These are phyloP conservation scores for Podila epigama DNA, from an alignment of 192 early-diverging fungal genomes.

Conservation along the genomic window DNA sequence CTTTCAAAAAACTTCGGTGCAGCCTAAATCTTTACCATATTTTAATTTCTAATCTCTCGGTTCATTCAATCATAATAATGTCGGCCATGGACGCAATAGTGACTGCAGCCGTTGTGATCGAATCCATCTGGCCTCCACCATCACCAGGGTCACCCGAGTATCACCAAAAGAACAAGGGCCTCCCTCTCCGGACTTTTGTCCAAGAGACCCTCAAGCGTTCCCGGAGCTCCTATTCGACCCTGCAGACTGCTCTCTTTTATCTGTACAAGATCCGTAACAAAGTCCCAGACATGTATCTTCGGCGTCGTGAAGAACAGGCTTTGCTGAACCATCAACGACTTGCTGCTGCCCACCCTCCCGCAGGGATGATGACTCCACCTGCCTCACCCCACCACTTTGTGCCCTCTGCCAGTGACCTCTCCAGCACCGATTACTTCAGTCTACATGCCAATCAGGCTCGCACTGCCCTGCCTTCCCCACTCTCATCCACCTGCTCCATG, in stretches of 20 bases:
- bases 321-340: constrained; percentile 6
- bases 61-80: not conserved
- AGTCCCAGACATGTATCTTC: constrained; percentile 33
- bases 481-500: constrained; percentile 35
- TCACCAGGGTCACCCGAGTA: constrained; percentile 29
- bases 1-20: too few relatives aligned
- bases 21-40: not conserved
- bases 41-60: not conserved
- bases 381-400: constrained; percentile 35
- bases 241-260: constrained; percentile 82
- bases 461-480: constrained; percentile 20
- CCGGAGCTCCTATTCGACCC: constrained; percentile 77
- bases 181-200: constrained; percentile 72
- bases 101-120: constrained; percentile 63
- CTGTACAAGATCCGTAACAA: constrained; percentile 61
- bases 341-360: constrained; percentile 1
- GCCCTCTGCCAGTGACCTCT: constrained; percentile 7
- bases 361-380: constrained; percentile 29
- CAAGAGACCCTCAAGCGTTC: constrained; percentile 79
- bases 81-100: constrained; percentile 49
- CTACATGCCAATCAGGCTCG: constrained; percentile 8
- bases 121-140: constrained; percentile 59
- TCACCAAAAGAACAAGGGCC: constrained; percentile 48
- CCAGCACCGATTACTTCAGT: constrained; percentile 34
- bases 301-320: constrained; percentile 39